Evolutionary conservation across 257 asterid species (phyloP).

Genomic region (Solanum clarkiae): DNA sequence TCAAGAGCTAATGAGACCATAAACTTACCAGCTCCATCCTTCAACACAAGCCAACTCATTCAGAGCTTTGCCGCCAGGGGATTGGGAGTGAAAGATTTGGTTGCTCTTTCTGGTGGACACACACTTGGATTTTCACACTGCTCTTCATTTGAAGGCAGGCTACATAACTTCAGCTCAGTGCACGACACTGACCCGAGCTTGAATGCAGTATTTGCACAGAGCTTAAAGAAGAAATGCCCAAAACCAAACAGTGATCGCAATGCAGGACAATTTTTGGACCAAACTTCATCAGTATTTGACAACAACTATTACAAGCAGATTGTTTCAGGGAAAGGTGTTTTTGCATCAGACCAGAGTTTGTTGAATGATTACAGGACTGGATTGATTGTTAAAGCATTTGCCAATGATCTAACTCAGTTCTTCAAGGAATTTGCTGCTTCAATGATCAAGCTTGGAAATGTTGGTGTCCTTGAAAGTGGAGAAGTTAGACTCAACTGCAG

Average conservation of each 20-base stretch:
- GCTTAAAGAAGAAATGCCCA: conserved; percentile 36
- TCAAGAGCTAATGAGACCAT: conserved; percentile 57
- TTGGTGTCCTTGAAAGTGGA: conserved; percentile 42
- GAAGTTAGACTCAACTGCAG: conserved; percentile 56
- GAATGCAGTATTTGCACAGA: conserved; percentile 26
- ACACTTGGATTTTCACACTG: conserved; percentile 77
- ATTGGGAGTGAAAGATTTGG: conserved; percentile 44
- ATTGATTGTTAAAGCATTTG: conserved; percentile 48
- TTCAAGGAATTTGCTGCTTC: conserved; percentile 44
- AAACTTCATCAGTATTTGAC: conserved; percentile 46
- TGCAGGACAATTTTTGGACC: conserved; percentile 57
- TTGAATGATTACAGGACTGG: conserved; percentile 34
- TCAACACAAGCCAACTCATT: conserved; percentile 43
- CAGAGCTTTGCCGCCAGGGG: conserved; percentile 45
- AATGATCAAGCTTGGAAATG: conserved; percentile 55
- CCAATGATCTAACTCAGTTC: conserved; percentile 35
- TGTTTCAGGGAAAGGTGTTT: conserved; percentile 39
- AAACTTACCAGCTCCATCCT: conserved; percentile 55
- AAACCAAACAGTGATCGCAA: conserved; percentile 22
- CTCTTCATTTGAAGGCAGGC: conserved; percentile 60
- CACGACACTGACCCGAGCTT: conserved; percentile 54
- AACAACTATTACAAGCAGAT: conserved; percentile 43
- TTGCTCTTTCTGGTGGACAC: conserved; percentile 66
- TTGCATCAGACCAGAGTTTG: conserved; percentile 53
- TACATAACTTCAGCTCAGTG: conserved; percentile 42